Evolutionary conservation across 2,329 filamentous ascomycete species (phyloP), one percentile per base, ranked within the genome.

Genomic region (Neofusicoccum laricinum): DNA sequence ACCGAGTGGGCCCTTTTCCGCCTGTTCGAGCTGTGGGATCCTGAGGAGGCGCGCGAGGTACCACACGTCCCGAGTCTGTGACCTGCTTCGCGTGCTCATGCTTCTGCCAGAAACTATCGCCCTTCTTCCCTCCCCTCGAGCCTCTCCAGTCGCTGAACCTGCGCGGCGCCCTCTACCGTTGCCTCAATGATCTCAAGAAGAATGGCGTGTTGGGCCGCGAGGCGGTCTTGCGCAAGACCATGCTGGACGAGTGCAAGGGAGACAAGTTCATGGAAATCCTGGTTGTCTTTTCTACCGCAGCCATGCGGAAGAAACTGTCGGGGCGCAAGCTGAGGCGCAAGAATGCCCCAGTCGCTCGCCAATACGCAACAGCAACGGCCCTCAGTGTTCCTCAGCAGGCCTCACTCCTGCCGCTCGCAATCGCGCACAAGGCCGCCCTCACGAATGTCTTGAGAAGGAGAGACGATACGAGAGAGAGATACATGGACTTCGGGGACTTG

Each of bases 201-300:
- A 91, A 87, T 78, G 93, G 93, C 34, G 81, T 89, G 0, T 81
- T 98, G 8, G 91, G 92, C 2, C 85, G 91, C 57, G 93, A 97
- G 72, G 85, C 86, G 0, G 85, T 96, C 0, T 79, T 98, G 36
- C 87, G 95, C 59, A 97, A 97, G 80, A 96, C 92, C 0, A 97
- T 97, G 91, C 82, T 99, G 59, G 95, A 99, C 73, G 94, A 99
- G 71, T 99, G 95, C 79, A 93, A 90, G 69, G 94, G 94, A 5
- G 93, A 97, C 63, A 89, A 92, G 67, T 86, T 98, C 63, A 93
- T 93, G 73, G 95, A 99, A 73, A 80, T 97, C 1, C 82, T 98
- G 32, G 87, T 92, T 2, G 83, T 87, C 0, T 96, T 99, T 71
- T 97, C 94, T 1, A 91, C 90, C 14, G 86, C 88, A 0, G 93